Percentiles rank a stretch among this genome's conserved stretches.
Conservation (phyloP, 768 basidiomycete genomes). For the Auricularia heimuer region DNA sequence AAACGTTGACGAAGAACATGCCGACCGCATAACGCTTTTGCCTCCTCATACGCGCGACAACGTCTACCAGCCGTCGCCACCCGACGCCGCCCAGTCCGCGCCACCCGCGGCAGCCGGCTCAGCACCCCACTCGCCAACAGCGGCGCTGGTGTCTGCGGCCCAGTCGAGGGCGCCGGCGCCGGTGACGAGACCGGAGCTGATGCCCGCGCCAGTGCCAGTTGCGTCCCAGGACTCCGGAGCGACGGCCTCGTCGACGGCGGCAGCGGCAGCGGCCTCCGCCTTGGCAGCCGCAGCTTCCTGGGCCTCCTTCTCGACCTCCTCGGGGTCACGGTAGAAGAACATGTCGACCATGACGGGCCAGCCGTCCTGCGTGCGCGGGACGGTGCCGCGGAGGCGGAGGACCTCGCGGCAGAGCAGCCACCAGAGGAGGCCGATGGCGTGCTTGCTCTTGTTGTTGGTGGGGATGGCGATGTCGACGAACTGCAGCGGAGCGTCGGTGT, state of each 20-base stretch:
- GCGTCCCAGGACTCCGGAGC: constrained; percentile 65
- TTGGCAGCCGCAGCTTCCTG: constrained; percentile 88
- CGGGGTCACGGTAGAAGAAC: constrained; percentile 99
- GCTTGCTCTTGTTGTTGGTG: constrained; percentile 98
- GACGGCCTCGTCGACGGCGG: constrained; percentile 39
- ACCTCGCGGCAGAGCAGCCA: constrained; percentile 97
- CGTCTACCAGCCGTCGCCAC: constrained; percentile 3
- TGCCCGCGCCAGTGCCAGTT: constrained; percentile 54
- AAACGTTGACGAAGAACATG: neutral
- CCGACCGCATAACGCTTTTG: neutral
- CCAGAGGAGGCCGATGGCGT: constrained; percentile 95
- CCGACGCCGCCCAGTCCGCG: constrained; percentile 28
- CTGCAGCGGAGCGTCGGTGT: constrained; percentile 95
- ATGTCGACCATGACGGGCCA: constrained; percentile 99
- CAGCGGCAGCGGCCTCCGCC: constrained; percentile 43
- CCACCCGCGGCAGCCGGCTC: constrained; percentile 45
- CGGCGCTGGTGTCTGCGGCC: constrained; percentile 54
- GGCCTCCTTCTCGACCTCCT: constrained; percentile 98
- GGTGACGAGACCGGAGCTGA: constrained; percentile 48
- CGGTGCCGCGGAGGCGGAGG: constrained; percentile 87
- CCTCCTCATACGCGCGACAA: neutral
- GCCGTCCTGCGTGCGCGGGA: constrained; percentile 82
- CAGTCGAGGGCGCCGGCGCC: constrained; percentile 78
- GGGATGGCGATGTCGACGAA: constrained; percentile 99
- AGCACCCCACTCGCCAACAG: constrained; percentile 73